Evolutionary conservation across 2,329 filamentous ascomycete genomes (phyloP).

Genomic region (Claviceps sp.): DNA sequence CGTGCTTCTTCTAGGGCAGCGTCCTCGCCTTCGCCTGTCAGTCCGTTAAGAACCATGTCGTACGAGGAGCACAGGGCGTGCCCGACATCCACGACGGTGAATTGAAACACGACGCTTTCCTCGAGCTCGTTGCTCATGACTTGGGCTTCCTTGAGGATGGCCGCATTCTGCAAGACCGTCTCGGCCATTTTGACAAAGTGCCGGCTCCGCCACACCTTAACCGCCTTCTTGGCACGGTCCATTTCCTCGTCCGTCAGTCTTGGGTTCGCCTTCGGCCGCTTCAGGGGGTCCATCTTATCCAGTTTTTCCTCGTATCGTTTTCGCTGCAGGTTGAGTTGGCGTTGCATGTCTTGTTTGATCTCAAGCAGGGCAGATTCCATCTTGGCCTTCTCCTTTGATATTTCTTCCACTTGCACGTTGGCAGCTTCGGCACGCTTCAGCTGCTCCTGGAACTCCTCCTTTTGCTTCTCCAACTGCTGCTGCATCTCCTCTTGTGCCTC

Average conservation of each 20-base stretch:
- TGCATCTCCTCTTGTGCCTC: slow-evolving; percentile 75
- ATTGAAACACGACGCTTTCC: slow-evolving; percentile 88
- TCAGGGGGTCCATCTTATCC: slow-evolving; percentile 57
- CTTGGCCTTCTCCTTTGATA: slow-evolving; percentile 65
- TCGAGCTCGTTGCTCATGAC: slow-evolving; percentile 96
- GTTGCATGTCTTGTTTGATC: slow-evolving; percentile 80
- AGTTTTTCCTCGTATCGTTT: slow-evolving; percentile 76
- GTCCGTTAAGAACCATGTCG: slow-evolving; percentile 86
- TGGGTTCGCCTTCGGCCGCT: slow-evolving; percentile 45
- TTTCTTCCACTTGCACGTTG: slow-evolving; percentile 68
- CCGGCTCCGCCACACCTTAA: slow-evolving; percentile 66
- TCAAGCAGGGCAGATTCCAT: slow-evolving; percentile 73
- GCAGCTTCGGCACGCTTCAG: slow-evolving; percentile 62
- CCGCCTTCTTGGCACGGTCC: slow-evolving; percentile 49
- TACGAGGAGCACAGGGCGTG: slow-evolving; percentile 88
- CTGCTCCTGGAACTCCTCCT: slow-evolving; percentile 68
- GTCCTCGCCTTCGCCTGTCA: slow-evolving; percentile 75
- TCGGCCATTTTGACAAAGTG: slow-evolving; percentile 93
- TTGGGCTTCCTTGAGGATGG: slow-evolving; percentile 85
- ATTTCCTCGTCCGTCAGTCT: slow-evolving; percentile 61
- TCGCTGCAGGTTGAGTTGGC: slow-evolving; percentile 70
- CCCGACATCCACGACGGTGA: slow-evolving; percentile 77
- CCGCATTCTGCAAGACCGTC: slow-evolving; percentile 74
- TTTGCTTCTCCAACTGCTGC: slow-evolving; percentile 66
- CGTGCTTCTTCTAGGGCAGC: slow-evolving; percentile 63